Base-by-base conservation (phyloP, 2,329 filamentous ascomycete species). In the Lojkania enalia region DNA sequence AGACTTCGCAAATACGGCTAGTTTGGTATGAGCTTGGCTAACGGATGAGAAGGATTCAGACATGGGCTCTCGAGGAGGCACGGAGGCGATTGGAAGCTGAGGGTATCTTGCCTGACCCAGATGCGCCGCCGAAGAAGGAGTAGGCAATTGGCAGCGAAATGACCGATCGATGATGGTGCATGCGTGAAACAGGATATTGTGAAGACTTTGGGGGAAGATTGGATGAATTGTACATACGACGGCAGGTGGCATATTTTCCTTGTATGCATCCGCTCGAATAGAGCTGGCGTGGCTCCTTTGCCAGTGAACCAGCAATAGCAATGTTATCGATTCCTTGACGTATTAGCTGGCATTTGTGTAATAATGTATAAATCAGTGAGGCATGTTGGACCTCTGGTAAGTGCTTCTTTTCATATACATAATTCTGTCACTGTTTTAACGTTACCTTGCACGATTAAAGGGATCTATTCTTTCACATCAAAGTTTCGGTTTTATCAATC, bases 51-150 rank as follows among this genome's bases (percentile, higher is more conserved):
- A 99, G 94, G 72, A 96, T 99, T 83, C 94, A 97, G 79, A 97
- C 92, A 43, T 99, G 94, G 94, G 94, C 94, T 52, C 84, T 99
- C 32, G 94, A 99, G 76, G 94, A 99, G 77, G 94, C 94, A 41
- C 83, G 94, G 67, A 83, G 94, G 77, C 83, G 94, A 77, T 84
- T 99, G 81, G 94, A 99, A 77, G 87, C 85, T 49, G 94, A 99
- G 78, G 94, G 94, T 48, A 91, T 97, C 67, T 76, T 97, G 66
- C 83, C 88, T 66, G 92, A 96, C 64, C 86, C 88, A 30, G 74
- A 80, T 41, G 73, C 81, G 59, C 79, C 84, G 71, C 32, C 40
- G 6, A 65, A 66, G 60, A 55, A 65, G 29, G 20, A 20, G 18
- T 20, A 21, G 35, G 9, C 15, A 33, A 11, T 9, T 11, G 15